Evolutionary conservation across 129 eudicot genomes (phyloP), one percentile per base, ranked within the genome.

Genomic region (Artemisia annua): DNA sequence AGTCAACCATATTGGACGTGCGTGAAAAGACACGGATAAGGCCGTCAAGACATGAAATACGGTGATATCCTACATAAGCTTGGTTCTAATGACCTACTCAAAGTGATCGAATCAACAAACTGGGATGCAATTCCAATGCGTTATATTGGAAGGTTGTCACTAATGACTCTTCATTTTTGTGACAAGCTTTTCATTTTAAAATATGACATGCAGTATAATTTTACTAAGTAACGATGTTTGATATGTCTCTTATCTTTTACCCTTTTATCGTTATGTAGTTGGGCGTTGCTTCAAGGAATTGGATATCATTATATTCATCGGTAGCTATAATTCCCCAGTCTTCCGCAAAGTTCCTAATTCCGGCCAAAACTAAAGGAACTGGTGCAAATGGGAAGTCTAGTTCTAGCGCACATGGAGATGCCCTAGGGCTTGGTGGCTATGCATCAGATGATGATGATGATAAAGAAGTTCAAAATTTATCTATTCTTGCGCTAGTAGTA

Each of bases 361-460:
- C 26, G 26, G 2, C 26, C 26, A 24, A 24, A 24, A 24, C 26
- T 24, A 24, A 24, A 24, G 26, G 83, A 95, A 20, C 61, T 68
- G 79, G 72, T 86, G 83, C 77, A 51, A 84, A 81, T 64, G 87
- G 76, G 73, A 88, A 84, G 39, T 87, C 85, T 61, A 70, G 77
- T 60, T 84, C 89, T 74, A 81, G 71, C 66, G 52, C 89, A 64
- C 83, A 85, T 70, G 98, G 93, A 49, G 90, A 86, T 75, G 81
- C 90, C 54, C 71, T 94, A 70, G 98, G 98, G n/a, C 96, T 88
- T 68, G 97, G 81, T 75, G 88, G 72, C 74, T 94, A 94, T 79
- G 96, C 89, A 62, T 94, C 98, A 57, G 98, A 94, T 76, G 98
- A 85, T 18, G 98, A 24, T 0, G 26, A 24, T 1, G 26, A 24